phyloP scores from a whole-genome alignment of 2,329 filamentous ascomycete genomes.

The Coniochaeta sp. region DNA sequence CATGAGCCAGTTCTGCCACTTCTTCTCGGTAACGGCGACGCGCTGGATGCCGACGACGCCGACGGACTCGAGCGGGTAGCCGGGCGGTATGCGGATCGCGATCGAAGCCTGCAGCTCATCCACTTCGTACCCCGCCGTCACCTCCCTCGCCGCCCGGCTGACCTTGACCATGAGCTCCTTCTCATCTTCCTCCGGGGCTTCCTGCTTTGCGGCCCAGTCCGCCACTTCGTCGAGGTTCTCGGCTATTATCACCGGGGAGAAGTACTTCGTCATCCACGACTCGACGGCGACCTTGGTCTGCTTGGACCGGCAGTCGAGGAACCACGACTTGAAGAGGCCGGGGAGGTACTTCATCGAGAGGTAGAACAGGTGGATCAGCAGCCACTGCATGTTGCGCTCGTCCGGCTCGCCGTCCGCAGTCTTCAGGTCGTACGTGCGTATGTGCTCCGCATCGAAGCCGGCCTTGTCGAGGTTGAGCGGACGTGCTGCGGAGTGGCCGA shows the following conservation, averaged over 20 bases:
- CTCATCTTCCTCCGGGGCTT: slow-evolving; percentile 41
- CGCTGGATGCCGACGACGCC: slow-evolving; percentile 71
- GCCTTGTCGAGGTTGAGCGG: slow-evolving; percentile 68
- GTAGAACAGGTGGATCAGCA: slow-evolving; percentile 83
- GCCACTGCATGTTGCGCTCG: slow-evolving; percentile 72
- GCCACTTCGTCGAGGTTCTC: slow-evolving; percentile 61
- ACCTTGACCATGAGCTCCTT: slow-evolving; percentile 62
- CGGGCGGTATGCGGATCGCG: slow-evolving; percentile 69
- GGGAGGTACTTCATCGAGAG: slow-evolving; percentile 70
- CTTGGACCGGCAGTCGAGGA: slow-evolving; percentile 70
- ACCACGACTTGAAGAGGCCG: slow-evolving; percentile 77
- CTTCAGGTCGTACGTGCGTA: slow-evolving; percentile 45
- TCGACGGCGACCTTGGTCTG: slow-evolving; percentile 76
- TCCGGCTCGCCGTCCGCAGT: slow-evolving; percentile 50
- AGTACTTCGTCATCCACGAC: slow-evolving; percentile 77
- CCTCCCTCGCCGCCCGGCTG: slow-evolving; percentile 62
- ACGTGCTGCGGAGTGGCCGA: slow-evolving; percentile 69
- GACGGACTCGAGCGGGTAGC: slow-evolving; percentile 77
- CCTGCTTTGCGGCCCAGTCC: slow-evolving; percentile 55
- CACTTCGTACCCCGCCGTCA: slow-evolving; percentile 77
- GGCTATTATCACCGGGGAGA: slow-evolving; percentile 64
- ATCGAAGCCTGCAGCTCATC: slow-evolving; percentile 84
- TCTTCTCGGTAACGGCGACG: slow-evolving; percentile 81
- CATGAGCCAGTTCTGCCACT: slow-evolving; percentile 87
- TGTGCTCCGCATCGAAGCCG: slow-evolving; percentile 50